Base-by-base conservation (phyloP, 164 flowering plant species). In the Brasenia schreberi region DNA sequence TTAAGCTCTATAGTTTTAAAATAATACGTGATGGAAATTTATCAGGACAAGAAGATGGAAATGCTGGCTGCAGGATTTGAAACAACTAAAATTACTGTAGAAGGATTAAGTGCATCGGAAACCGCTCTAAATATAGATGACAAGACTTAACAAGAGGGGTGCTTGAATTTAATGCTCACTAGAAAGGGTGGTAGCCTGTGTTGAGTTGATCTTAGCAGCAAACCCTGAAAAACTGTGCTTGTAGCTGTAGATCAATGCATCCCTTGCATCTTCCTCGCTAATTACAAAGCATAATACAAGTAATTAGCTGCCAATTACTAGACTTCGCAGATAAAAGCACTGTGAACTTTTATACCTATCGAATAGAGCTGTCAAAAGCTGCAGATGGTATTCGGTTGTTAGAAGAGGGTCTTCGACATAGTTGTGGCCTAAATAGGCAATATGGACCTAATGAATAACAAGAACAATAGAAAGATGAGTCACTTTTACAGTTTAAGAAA, bases 371-470 rank as follows among this genome's bases (percentile, higher is more conserved):
- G 88, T 73, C 16, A 88, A 87, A 67, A 85, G 79, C 42, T 73
- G 77, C 52, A 77, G 52, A 67, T 85, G 90, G 64, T 65, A 71
- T 16, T 74, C 63, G 14, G 85, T 76, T 49, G 85, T 81, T 67
- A 83, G 79, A 19, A 70, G 6, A 64, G 82, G 82, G 75, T 79
- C 79, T 18, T 70, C 42, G 33, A 39, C 12, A 16, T 66, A 74
- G 77, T 60, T 74, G 71, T 56, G 79, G 56, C 94, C 94, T 39
- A 88, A 71, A 71, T 85, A 88, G 19, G 83, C 86, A 43, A 88
- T 77, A 73, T 84, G 78, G 64, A 88, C 86, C 90, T 87, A 84
- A n/a, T n/a, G n/a, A n/a, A n/a, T n/a, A n/a, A n/a, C n/a, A n/a
- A n/a, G n/a, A n/a, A n/a, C n/a, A n/a, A n/a, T n/a, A n/a, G n/a